A percentile compares a stretch with the other conserved stretches of the same genome.
These are phyloP conservation scores for Wickerhamiella brachini DNA, from an alignment of 805 yeast species.

Conservation along the genomic window DNA sequence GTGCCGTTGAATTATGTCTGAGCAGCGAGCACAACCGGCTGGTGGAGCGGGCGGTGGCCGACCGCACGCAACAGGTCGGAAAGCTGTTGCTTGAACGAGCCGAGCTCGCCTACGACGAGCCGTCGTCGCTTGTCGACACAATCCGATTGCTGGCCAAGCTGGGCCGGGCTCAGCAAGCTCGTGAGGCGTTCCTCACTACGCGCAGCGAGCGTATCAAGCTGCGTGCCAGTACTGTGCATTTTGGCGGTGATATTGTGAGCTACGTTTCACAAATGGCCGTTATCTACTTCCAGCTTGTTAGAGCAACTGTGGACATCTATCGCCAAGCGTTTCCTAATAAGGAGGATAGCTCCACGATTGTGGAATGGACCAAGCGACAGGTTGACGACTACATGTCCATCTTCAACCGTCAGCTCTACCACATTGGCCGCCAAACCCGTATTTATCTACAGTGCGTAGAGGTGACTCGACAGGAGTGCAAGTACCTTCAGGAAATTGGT, in stretches of 20 bases:
- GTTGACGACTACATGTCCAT: slow-evolving; percentile 44
- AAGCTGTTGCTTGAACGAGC: slow-evolving; percentile 6
- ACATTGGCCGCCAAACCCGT: slow-evolving; percentile 32
- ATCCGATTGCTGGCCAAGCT: slow-evolving; percentile 29
- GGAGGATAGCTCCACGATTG: slow-evolving; percentile 41
- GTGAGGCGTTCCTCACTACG: slow-evolving; percentile 34
- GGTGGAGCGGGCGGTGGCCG: slow-evolving; percentile 5
- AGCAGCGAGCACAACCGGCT: slow-evolving; percentile 2
- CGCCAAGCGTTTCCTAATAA: slow-evolving; percentile 35
- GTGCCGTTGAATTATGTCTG: slow-evolving; percentile 26
- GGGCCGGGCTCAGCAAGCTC: slow-evolving; percentile 35
- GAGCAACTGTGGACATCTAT: slow-evolving; percentile 43
- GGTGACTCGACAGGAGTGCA: slow-evolving; percentile 43
- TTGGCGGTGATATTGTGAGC: slow-evolving; percentile 39
- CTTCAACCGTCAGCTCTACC: slow-evolving; percentile 50
- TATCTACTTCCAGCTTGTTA: slow-evolving; percentile 46
- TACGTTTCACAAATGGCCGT: slow-evolving; percentile 50
- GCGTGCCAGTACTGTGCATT: slow-evolving; percentile 37
- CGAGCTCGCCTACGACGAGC: slow-evolving; percentile 1
- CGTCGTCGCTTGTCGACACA: slow-evolving; percentile 9
- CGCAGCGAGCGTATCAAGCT: slow-evolving; percentile 34
- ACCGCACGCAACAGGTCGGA: slow-evolving; percentile 8
- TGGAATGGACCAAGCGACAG: slow-evolving; percentile 65
- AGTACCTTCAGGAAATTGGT: slow-evolving; percentile 49
- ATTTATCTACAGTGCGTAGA: slow-evolving; percentile 43